Evolutionary conservation across 805 yeast species (phyloP), one percentile per base, ranked within the genome.

Genomic region (Monosporozyma servazzii): DNA sequence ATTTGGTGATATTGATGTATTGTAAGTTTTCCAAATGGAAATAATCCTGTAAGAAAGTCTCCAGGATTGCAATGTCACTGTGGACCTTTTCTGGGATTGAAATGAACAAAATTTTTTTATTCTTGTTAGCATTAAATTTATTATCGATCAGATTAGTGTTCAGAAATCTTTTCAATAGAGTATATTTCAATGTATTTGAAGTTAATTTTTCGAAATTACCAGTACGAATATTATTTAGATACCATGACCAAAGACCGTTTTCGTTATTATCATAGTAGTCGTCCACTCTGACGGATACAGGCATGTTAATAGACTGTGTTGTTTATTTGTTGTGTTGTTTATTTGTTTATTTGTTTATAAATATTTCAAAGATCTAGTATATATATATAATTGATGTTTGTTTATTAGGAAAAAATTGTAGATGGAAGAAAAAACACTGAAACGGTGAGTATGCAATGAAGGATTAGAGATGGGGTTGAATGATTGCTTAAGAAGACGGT

Each of bases 191-290:
- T 41, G 55, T 51, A 48, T 69, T 65, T 10, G 58, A 55, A 2
- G 62, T 62, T 8, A 70, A 54, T 51, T 67, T 66, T 50, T 70
- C 73, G 52, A 70, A 70, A 30, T 62, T 59, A 1, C 73, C 74
- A 13, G 62, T 59, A 47, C 70, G 56, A 8, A 70, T 56, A 46
- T 67, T 67, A n/a, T 61, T 48, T 30, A 70, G 47, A 53, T 68
- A 70, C 74, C 74, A 70, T 18, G 69, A 61, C 69, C 71, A 68
- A 18, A 69, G 54, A 13, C 66, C 70, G 48, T 68, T 64, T 27
- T 63, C 63, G 49, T 65, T 67, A 46, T 67, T 63, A 29, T 64
- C 69, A 44, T 57, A 63, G 40, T 62, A 59, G 39, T 66, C 66
- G 8, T 59, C 59, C 6, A 68, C 66, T 48, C 63, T 60, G 20